phyloP scores from a whole-genome alignment of 352 stramenopile species.

The Globisporangium perplexum region DNA sequence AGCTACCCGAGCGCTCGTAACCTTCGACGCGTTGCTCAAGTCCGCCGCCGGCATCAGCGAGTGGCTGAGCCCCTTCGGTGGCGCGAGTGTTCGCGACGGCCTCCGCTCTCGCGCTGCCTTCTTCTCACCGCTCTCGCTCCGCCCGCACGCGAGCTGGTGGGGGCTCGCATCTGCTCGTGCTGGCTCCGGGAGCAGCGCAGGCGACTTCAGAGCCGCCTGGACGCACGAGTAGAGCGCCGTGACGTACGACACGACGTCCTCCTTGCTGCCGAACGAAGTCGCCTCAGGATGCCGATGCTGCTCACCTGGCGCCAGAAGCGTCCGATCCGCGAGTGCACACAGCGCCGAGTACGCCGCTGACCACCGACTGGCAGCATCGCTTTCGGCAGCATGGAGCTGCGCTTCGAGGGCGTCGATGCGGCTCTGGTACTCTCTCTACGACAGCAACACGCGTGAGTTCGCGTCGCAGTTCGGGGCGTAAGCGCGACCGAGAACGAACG shows the following conservation, averaged over 20 bases:
- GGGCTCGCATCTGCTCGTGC: neutral
- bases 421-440: conserved; percentile 30
- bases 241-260: conserved; percentile 26
- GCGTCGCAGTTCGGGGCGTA: neutral
- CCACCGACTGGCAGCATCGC: conserved; percentile 1
- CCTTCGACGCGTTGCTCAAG: neutral
- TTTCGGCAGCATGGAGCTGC: conserved; percentile 15
- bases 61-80: neutral
- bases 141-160: neutral
- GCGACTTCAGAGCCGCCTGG: conserved; percentile 13
- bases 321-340: conserved; percentile 36
- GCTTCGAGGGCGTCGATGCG: conserved; percentile 30
- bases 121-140: neutral
- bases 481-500: neutral
- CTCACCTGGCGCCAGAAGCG: neutral
- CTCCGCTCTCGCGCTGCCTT: neutral
- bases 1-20: neutral
- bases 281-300: conserved; percentile 18
- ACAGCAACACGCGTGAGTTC: neutral
- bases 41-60: neutral
- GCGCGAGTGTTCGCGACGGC: neutral
- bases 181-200: too few relatives aligned
- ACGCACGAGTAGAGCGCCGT: conserved; percentile 27
- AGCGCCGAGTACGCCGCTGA: conserved; percentile 37
- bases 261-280: conserved; percentile 23